Percentiles rank a stretch among this genome's conserved stretches.
phyloP scores from a whole-genome alignment of 2,329 filamentous ascomycete genomes.

The Pseudogymnoascus sp. region DNA sequence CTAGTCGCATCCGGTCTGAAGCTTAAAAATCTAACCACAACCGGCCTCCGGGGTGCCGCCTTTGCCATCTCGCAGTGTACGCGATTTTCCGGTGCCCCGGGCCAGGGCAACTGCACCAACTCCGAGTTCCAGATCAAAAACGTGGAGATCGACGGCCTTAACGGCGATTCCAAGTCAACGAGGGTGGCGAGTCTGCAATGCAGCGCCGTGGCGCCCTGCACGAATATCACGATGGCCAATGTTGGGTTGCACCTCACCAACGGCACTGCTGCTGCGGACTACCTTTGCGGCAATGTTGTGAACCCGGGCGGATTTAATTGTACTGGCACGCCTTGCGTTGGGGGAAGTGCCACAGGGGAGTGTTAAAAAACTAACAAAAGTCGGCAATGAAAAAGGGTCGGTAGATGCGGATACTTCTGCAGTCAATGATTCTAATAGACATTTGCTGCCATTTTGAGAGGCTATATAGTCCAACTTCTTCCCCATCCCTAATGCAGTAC shows the following conservation, averaged over 20 bases:
- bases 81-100: conserved; percentile 26
- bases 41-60: conserved; percentile 23
- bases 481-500: not conserved
- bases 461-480: not conserved
- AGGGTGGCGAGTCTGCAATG: conserved; percentile 27
- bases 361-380: not conserved
- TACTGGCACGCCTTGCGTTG: conserved; percentile 16
- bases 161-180: conserved; percentile 15
- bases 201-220: conserved; percentile 25
- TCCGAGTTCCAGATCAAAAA: conserved; percentile 33
- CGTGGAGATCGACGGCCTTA: conserved; percentile 20
- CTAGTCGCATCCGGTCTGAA: conserved; percentile 24
- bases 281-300: conserved; percentile 24
- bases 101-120: conserved; percentile 31
- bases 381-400: not conserved
- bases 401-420: not conserved
- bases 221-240: conserved; percentile 18
- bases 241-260: conserved; percentile 18
- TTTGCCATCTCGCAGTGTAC: conserved; percentile 35
- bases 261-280: conserved; percentile 17
- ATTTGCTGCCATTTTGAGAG: not conserved
- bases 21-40: conserved; percentile 29
- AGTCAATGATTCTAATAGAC: not conserved
- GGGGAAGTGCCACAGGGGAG: not conserved
- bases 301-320: conserved; percentile 21